Percentiles rank a stretch among this genome's conserved stretches.
Evolutionary conservation across 208 protist genomes (phyloP).

Genomic region (Wallacemonas collosoma): DNA sequence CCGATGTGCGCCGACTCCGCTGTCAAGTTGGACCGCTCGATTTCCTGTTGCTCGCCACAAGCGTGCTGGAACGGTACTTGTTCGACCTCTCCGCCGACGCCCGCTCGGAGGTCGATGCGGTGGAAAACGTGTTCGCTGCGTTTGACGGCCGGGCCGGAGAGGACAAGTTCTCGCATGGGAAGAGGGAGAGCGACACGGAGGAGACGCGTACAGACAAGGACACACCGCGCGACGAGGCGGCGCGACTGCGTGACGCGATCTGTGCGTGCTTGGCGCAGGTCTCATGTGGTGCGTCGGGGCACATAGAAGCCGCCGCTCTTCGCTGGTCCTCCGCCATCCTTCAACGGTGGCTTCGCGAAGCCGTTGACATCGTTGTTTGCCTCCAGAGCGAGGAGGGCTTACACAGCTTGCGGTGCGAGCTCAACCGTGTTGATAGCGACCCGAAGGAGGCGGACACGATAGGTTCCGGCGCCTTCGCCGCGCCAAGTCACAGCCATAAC

Average conservation of each 20-base stretch:
- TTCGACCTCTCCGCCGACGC: background rate
- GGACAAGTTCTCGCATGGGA: too few relatives aligned
- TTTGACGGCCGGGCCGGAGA: too few relatives aligned
- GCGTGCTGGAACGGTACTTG: background rate
- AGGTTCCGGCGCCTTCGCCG: too few relatives aligned
- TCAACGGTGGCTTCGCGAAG: constrained; percentile 1
- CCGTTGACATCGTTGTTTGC: background rate
- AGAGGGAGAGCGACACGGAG: too few relatives aligned
- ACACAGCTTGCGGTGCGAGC: background rate
- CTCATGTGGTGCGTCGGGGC: background rate
- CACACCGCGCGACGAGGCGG: too few relatives aligned
- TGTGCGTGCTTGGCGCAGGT: background rate
- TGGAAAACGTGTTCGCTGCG: background rate
- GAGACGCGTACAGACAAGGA: too few relatives aligned
- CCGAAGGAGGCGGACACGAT: too few relatives aligned
- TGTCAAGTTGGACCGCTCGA: background rate
- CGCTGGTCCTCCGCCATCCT: background rate
- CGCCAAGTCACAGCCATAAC: too few relatives aligned
- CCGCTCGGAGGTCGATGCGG: background rate
- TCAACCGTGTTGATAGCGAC: too few relatives aligned
- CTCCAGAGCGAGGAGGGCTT: background rate
- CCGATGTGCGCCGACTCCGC: background rate
- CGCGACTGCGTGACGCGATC: too few relatives aligned
- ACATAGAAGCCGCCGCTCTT: background rate
- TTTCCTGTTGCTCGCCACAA: background rate